These are phyloP conservation scores for Paecilomyces dactylethromorphus DNA, from an alignment of 2,329 filamentous ascomycete genomes.

Conservation along the genomic window DNA sequence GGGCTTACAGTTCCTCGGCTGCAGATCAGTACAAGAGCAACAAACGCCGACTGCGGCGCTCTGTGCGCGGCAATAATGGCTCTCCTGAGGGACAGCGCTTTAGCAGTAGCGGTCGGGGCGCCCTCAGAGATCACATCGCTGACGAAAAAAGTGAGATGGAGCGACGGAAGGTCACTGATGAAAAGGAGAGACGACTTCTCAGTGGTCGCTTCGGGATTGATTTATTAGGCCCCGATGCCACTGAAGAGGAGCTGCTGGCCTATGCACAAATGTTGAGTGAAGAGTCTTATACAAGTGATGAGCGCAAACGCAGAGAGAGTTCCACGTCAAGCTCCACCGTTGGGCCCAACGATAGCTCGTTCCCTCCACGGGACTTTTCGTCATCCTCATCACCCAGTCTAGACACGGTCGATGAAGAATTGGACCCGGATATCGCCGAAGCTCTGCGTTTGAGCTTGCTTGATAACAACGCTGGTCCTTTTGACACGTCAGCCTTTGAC, in stretches of 20 bases:
- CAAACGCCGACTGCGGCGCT: constrained; percentile 71
- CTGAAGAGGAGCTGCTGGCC: constrained; percentile 56
- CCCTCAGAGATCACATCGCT: constrained; percentile 73
- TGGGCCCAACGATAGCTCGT: constrained; percentile 23
- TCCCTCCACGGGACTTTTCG: constrained; percentile 22
- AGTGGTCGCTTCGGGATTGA: constrained; percentile 79
- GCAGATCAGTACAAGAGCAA: constrained; percentile 67
- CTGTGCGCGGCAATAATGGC: constrained; percentile 57
- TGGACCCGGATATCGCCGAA: constrained; percentile 56
- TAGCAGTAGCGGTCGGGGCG: constrained; percentile 57
- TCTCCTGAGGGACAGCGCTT: constrained; percentile 49
- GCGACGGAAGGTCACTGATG: constrained; percentile 60
- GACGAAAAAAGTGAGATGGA: constrained; percentile 79
- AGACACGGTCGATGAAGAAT: constrained; percentile 39
- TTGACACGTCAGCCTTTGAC: constrained; percentile 10
- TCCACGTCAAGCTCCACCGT: constrained; percentile 29
- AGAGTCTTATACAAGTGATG: constrained; percentile 48
- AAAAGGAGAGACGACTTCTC: constrained; percentile 63
- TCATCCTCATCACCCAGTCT: constrained; percentile 30
- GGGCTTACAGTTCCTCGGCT: constrained; percentile 81
- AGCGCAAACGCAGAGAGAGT: constrained; percentile 39
- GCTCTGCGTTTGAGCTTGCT: constrained; percentile 52
- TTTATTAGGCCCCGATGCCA: constrained; percentile 51
- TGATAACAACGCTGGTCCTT: constrained; percentile 20
- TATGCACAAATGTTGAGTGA: constrained; percentile 59